Conservation (phyloP, 2,329 filamentous ascomycete genomes). For the Fusarium nurragi region DNA sequence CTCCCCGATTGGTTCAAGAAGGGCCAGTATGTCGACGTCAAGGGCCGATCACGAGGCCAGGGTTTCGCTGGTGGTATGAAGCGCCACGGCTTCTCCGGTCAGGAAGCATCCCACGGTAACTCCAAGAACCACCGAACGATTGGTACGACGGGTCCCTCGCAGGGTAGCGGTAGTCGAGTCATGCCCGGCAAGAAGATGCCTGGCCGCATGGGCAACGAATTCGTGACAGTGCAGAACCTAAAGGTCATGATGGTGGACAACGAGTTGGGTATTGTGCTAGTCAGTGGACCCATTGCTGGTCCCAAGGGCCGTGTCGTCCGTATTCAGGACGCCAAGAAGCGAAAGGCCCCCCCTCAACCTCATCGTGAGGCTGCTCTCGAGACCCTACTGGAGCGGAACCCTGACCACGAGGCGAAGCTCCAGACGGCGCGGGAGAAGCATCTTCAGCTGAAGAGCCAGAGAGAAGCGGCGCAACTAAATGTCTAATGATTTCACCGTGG, state of each 20-base stretch:
- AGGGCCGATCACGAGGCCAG: slow-evolving; percentile 82
- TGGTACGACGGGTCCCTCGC: slow-evolving; percentile 87
- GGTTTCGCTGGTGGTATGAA: slow-evolving; percentile 99
- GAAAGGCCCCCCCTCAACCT: slow-evolving; percentile 65
- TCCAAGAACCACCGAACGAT: slow-evolving; percentile 93
- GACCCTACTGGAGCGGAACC: slow-evolving; percentile 58
- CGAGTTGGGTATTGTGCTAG: slow-evolving; percentile 85
- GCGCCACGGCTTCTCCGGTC: slow-evolving; percentile 87
- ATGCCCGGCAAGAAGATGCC: slow-evolving; percentile 98
- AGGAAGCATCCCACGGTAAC: slow-evolving; percentile 93
- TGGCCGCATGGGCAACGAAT: slow-evolving; percentile 91
- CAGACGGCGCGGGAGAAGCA: slow-evolving; percentile 61
- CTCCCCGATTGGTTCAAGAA: slow-evolving; percentile 89
- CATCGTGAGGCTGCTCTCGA: slow-evolving; percentile 58
- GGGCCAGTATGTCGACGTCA: slow-evolving; percentile 90
- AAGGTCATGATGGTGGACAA: slow-evolving; percentile 88
- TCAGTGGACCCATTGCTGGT: slow-evolving; percentile 86
- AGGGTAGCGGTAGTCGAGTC: slow-evolving; percentile 92
- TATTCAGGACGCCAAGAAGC: slow-evolving; percentile 91
- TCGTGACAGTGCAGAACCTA: slow-evolving; percentile 90
- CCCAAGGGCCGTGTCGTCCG: slow-evolving; percentile 87
- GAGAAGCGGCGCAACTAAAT: slow-evolving; percentile 45
- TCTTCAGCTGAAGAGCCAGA: slow-evolving; percentile 63
- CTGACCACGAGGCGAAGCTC: slow-evolving; percentile 57
- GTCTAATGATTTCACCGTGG: slow-evolving; percentile 30